phyloP scores from a whole-genome alignment of 2,329 filamentous ascomycete genomes.

The Arthrobotrys pseudoclavata region DNA sequence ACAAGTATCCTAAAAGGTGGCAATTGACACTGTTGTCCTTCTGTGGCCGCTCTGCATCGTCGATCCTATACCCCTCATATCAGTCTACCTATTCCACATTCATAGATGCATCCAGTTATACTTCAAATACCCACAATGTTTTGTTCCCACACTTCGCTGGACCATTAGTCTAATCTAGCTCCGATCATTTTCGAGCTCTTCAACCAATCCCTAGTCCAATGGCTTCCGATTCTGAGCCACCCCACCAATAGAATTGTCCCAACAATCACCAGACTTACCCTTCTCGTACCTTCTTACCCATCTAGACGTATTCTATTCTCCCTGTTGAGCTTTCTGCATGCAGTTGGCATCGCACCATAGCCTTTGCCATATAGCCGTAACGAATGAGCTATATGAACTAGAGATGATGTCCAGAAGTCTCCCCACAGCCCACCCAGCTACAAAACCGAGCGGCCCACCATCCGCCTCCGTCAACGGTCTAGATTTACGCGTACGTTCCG shows the following conservation, averaged over 20 bases:
- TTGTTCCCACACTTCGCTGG: background rate
- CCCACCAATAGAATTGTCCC: conserved; percentile 20
- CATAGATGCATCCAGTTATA: conserved; percentile 3
- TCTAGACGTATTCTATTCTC: conserved; percentile 19
- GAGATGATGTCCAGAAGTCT: conserved; percentile 1
- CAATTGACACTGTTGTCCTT: background rate
- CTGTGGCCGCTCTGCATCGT: conserved; percentile 16
- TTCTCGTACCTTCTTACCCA: conserved; percentile 4
- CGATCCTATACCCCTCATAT: conserved; percentile 18
- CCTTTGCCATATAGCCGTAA: background rate
- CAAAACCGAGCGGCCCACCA: background rate
- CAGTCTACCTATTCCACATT: background rate
- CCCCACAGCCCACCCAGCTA: conserved; percentile 9
- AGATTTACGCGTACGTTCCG: conserved; percentile 10
- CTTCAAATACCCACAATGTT: background rate
- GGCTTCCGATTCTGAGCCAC: conserved; percentile 13
- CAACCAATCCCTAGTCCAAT: background rate
- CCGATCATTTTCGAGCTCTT: conserved; percentile 12
- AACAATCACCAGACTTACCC: conserved; percentile 18
- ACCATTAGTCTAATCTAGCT: conserved; percentile 4
- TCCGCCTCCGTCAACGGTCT: conserved; percentile 26
- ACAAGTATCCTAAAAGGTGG: conserved; percentile 8
- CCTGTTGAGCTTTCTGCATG: background rate
- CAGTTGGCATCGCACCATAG: background rate
- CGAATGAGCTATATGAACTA: conserved; percentile 14